Evolutionary conservation across 345 rosid species (phyloP), one percentile per base, ranked within the genome.

Genomic region (Pugionium dolabratum): DNA sequence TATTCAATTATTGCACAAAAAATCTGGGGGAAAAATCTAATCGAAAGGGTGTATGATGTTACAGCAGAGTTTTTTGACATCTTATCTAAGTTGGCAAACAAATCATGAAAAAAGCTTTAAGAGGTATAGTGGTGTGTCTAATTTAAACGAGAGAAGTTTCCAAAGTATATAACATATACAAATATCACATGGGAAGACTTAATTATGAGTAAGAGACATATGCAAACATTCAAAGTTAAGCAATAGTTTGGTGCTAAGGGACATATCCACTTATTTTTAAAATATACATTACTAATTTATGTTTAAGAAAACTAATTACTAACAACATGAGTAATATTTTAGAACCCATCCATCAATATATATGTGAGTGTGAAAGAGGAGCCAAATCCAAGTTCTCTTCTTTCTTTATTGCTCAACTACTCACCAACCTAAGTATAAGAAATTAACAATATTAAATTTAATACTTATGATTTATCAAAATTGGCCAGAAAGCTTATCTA

Each of bases 71-170:
- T 34, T 11, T 44, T 66, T 73, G 77, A 47, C 73, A 66, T 66
- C 72, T 44, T 67, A 73, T 66, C 56, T 53, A 67, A 73, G 72
- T 53, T 60, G 59, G 73, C 48, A 73, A 66, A 44, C 68, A 67
- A 73, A 73, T 67, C 63, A 73, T 60, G 68, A 60, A 73, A 72
- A 67, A 67, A 62, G 73, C 54, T 53, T 46, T 4, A 67, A 73
- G 40, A 66, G 66, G 67, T 59, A 53, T 59, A 59, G 72, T 59
- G 67, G 66, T 67, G 18, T 73, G 77, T 73, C 77, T 73, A 73
- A 73, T 73, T 60, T 66, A 36, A 66, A 73, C 37, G 72, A 66
- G 72, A 73, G 72, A 73, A 73, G 77, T 66, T 66, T 66, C 77
- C 77, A 73, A 66, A 73, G 40, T 53, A 41, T 58, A 51, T 52